These are phyloP conservation scores for Exophiala alcalophila DNA, from an alignment of 2,329 filamentous ascomycete species.

Conservation along the genomic window DNA sequence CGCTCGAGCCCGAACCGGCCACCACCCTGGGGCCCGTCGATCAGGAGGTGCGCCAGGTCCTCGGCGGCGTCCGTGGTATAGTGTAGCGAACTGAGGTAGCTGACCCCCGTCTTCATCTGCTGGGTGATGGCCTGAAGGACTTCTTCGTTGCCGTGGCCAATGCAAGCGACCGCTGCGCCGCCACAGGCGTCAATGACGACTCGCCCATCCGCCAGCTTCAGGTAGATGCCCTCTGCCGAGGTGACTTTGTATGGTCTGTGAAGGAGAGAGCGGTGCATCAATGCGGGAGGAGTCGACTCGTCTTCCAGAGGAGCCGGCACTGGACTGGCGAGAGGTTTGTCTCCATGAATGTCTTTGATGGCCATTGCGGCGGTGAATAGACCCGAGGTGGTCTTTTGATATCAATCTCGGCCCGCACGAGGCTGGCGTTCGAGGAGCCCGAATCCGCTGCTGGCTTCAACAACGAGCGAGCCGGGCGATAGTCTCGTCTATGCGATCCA, in stretches of 20 bases:
- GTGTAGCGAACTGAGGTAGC: constrained; percentile 58
- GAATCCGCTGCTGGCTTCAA: no score
- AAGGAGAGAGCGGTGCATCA: constrained; percentile 54
- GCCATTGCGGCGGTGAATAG: neutral
- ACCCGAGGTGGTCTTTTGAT: no score
- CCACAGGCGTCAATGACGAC: constrained; percentile 69
- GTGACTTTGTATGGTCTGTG: constrained; percentile 47
- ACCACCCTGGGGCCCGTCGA: constrained; percentile 46
- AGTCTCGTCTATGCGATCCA: no score
- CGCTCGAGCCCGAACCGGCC: constrained; percentile 44
- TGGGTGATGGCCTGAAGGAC: constrained; percentile 58
- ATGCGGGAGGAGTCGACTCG: constrained; percentile 1
- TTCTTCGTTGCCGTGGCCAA: constrained; percentile 63
- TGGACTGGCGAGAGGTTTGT: neutral
- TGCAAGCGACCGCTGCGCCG: constrained; percentile 66
- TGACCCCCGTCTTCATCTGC: constrained; percentile 49
- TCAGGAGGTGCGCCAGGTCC: constrained; percentile 51
- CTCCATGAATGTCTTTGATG: neutral
- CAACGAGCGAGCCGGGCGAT: no score
- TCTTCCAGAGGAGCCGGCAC: neutral
- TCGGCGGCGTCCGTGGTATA: constrained; percentile 56
- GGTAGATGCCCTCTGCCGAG: constrained; percentile 50
- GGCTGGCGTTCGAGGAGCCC: no score
- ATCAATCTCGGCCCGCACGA: no score
- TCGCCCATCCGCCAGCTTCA: constrained; percentile 55